Evolutionary conservation across 306 rosid genomes (phyloP), one percentile per base, ranked within the genome.

Genomic region (Casuarina equisetifolia): DNA sequence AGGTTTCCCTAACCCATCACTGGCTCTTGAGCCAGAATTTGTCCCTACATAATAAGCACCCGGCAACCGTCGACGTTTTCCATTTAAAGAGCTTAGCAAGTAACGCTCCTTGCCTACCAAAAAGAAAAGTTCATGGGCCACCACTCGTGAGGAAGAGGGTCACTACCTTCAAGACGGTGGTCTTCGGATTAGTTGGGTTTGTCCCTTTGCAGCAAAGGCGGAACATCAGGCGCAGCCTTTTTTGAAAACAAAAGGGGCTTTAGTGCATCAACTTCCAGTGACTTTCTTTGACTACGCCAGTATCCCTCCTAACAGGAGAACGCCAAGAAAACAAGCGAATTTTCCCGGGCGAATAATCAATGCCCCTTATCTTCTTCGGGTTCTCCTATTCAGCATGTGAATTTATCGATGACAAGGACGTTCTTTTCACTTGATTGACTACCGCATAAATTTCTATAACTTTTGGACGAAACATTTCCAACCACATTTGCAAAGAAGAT

Each of bases 381-480:
- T 48, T 9, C 12, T 58, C 9, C 36, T 20, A 58, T 58, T 58
- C 13, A 20, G 64, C 64, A 58, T 39, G 64, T 58, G 64, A 58
- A 13, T 51, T 51, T 51, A 9, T 51, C 35, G 39, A 32, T 32
- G 64, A 25, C 17, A 52, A 52, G 20, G 57, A 10, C 5, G 1
- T 52, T 52, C 1, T 13, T 52, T 52, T 15, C 19, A 52, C 32
- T 2, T 12, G 0, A 53, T 4, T n/a, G 9, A 16, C 59, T 25
- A 9, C 12, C 1, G 13, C 64, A 25, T 35, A 7, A 16, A 17
- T 54, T 54, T 54, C 59, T 8, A 54, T 1, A 54, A 16, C 59
- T n/a, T 58, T 25, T 58, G 16, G 64, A 58, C 64, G 20, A 58
- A 57, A 58, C 64, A 58, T 58, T 58, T 58, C 16, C 64, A 58